These are phyloP conservation scores for Colletotrichum gloeosporioides DNA, from an alignment of 2,329 filamentous ascomycete genomes.

Conservation along the genomic window DNA sequence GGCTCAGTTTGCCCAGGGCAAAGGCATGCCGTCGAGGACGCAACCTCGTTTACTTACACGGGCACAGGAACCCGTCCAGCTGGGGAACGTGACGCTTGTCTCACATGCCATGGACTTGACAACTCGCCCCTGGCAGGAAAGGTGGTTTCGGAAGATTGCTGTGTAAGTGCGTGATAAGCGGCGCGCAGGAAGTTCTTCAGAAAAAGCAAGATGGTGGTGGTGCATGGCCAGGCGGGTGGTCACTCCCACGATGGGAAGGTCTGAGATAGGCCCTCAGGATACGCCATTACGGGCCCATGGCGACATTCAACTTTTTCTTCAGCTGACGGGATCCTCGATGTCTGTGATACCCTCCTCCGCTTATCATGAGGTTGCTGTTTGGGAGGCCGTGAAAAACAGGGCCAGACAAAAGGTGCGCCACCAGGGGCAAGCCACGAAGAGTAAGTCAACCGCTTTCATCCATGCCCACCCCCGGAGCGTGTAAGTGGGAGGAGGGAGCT, in stretches of 20 bases:
- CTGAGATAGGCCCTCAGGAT: background rate
- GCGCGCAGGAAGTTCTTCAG: background rate
- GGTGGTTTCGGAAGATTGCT: background rate
- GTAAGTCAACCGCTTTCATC: constrained; percentile 1
- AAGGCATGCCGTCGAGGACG: background rate
- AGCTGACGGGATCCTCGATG: background rate
- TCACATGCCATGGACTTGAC: constrained; percentile 1
- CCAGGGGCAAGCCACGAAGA: background rate
- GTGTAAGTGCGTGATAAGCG: background rate
- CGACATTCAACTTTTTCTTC: background rate
- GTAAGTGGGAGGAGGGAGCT: constrained; percentile 10
- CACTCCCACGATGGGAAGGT: background rate
- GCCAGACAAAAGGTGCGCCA: background rate
- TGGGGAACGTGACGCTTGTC: constrained; percentile 13
- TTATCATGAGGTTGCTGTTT: background rate
- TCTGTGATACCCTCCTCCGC: background rate
- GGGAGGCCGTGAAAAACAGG: background rate
- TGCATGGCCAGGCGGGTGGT: background rate
- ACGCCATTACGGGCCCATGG: background rate
- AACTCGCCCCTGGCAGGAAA: background rate
- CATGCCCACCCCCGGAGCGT: background rate
- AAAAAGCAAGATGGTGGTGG: background rate
- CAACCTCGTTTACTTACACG: background rate
- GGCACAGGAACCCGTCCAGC: background rate
- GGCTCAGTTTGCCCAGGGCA: background rate